Base-by-base conservation (phyloP, 2,329 filamentous ascomycete genomes). In the Herpotrichia juniperi region DNA sequence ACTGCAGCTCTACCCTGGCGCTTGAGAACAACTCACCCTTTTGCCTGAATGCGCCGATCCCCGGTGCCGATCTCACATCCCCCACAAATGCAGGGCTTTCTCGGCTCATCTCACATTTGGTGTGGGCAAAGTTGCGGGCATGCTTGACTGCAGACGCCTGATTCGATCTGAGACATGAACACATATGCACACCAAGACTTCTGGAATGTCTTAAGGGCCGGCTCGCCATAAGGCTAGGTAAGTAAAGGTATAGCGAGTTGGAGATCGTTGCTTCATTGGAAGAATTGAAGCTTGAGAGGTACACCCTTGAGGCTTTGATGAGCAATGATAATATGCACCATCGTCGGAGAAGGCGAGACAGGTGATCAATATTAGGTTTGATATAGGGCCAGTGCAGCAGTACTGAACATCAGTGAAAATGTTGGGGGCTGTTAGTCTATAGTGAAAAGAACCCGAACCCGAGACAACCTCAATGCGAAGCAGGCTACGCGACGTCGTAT, bases 11-110 rank as follows among this genome's bases (percentile, higher is more conserved):
- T n/a, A n/a, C n/a, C n/a, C n/a, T n/a, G n/a, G n/a, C n/a, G n/a
- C n/a, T n/a, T n/a, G n/a, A n/a, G n/a, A n/a, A n/a, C 25, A 22
- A 24, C 14, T 54, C 57, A 50, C 44, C 45, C 24, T 63, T 63
- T 58, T 63, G 58, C 58, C 60, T 63, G 56, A 63, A 63, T 59
- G 30, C 9, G 50, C 30, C 11, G 14, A 53, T n/a, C 46, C 60
- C 60, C 31, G 35, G 60, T 28, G 60, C 45, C 45, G 60, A 63
- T 63, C 60, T 50, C 58, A 51, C 51, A 62, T 61, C 58, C 60
- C 58, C 60, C 58, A 49, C 56, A 61, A 57, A 61, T 43, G 43
- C 51, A 40, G 54, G 31, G 19, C 32, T n/a, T 35, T 58, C 46
- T 54, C 46, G 58, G 56, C 53, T 59, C 54, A 56, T 56, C 51